Conservation (phyloP, 2,329 filamentous ascomycete genomes). For the Colletotrichum tropicale region DNA sequence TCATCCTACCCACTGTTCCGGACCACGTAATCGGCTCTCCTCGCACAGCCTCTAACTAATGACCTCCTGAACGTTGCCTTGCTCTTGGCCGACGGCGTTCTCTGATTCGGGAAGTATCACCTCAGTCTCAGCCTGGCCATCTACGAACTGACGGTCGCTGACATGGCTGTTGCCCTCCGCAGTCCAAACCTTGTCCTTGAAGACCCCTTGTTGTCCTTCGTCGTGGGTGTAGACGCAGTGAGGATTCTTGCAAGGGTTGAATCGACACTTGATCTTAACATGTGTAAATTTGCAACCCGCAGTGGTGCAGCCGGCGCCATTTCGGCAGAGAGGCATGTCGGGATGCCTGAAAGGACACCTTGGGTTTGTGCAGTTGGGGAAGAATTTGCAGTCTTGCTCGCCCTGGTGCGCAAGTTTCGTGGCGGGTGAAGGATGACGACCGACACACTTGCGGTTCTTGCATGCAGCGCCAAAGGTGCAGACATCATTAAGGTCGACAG, state of each 20-base stretch:
- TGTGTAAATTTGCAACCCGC: conserved; percentile 91
- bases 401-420: conserved; percentile 78
- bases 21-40: neutral
- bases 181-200: conserved; percentile 91
- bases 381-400: conserved; percentile 89
- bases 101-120: conserved; percentile 67
- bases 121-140: conserved; percentile 72
- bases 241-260: conserved; percentile 89
- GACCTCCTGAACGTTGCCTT: conserved; percentile 40
- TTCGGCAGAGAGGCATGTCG: conserved; percentile 84
- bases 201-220: conserved; percentile 85
- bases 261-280: conserved; percentile 83
- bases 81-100: conserved; percentile 40
- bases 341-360: conserved; percentile 91
- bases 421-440: conserved; percentile 89
- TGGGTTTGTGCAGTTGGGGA: conserved; percentile 87
- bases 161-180: conserved; percentile 71
- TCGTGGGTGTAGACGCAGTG: conserved; percentile 88
- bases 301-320: conserved; percentile 85
- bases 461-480: conserved; percentile 90
- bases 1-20: neutral
- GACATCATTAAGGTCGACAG: conserved; percentile 78
- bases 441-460: conserved; percentile 94
- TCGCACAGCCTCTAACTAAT: conserved; percentile 29
- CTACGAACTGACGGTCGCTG: conserved; percentile 87